A percentile compares a stretch with the other conserved stretches of the same genome.
These are phyloP conservation scores for Fusarium mangiferae DNA, from an alignment of 2,329 filamentous ascomycete genomes.

Conservation along the genomic window DNA sequence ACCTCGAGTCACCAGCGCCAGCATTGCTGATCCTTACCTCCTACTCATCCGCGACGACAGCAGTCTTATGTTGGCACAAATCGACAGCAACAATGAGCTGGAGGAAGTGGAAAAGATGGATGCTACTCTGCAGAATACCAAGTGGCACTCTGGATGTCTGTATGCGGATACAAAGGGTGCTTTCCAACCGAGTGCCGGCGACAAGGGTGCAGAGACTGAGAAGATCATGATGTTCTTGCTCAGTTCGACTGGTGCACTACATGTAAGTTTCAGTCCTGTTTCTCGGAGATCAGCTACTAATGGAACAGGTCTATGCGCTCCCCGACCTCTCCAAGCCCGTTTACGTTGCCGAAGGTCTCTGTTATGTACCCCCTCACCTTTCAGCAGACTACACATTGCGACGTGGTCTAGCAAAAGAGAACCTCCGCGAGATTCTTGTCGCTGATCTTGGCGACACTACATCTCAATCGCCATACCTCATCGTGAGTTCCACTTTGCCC, in stretches of 20 bases:
- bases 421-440: constrained; percentile 81
- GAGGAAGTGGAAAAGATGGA: constrained; percentile 80
- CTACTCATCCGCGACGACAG: constrained; percentile 85
- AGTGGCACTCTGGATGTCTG: constrained; percentile 86
- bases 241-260: constrained; percentile 76
- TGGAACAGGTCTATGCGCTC: constrained; percentile 75
- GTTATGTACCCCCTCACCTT: constrained; percentile 80
- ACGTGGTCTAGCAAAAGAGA: constrained; percentile 77
- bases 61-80: constrained; percentile 80
- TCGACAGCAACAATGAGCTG: constrained; percentile 81
- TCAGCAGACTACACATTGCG: constrained; percentile 76
- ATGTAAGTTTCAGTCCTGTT: constrained; percentile 63
- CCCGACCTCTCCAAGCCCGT: constrained; percentile 77
- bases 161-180: constrained; percentile 74
- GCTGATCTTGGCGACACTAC: constrained; percentile 84
- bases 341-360: constrained; percentile 79
- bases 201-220: constrained; percentile 52
- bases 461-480: constrained; percentile 78
- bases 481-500: constrained; percentile 65
- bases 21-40: constrained; percentile 87
- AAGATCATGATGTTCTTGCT: constrained; percentile 81
- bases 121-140: constrained; percentile 65
- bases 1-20: constrained; percentile 80
- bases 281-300: neutral
- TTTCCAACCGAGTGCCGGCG: constrained; percentile 58